Conservation (phyloP, 2,329 filamentous ascomycete genomes). For the Diaporthe citri region DNA sequence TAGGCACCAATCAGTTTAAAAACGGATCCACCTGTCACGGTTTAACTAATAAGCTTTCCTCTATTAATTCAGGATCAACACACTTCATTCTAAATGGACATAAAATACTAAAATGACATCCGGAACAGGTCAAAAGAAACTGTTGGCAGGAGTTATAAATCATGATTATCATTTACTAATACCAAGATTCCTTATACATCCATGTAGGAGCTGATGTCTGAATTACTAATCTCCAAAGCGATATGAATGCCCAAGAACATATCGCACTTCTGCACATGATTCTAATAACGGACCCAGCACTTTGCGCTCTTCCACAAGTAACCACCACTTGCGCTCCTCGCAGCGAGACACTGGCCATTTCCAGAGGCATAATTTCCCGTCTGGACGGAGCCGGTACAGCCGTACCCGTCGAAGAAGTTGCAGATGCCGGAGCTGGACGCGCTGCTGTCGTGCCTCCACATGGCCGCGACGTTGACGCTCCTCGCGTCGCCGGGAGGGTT, state of each 20-base stretch:
- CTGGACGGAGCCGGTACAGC: background rate
- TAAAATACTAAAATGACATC: background rate
- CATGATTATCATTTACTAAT: background rate
- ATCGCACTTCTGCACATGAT: background rate
- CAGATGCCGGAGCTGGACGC: background rate
- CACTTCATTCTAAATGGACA: too few species aligned
- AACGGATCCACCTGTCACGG: too few species aligned
- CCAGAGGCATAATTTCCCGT: background rate
- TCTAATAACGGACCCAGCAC: background rate
- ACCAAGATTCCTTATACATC: background rate
- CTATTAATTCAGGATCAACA: too few species aligned
- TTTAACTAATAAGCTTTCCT: too few species aligned
- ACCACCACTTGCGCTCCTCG: background rate
- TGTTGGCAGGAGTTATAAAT: background rate
- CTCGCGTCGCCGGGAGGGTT: background rate
- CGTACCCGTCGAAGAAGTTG: background rate
- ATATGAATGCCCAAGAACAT: background rate
- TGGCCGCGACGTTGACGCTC: background rate
- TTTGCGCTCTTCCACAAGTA: background rate
- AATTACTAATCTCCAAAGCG: background rate
- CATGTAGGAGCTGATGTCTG: background rate
- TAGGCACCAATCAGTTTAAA: too few species aligned
- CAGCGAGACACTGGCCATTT: background rate
- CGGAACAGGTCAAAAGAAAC: background rate
- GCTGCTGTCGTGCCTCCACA: background rate